Base-by-base conservation (phyloP, 805 yeast genomes). In the Yueomyces sp. region DNA sequence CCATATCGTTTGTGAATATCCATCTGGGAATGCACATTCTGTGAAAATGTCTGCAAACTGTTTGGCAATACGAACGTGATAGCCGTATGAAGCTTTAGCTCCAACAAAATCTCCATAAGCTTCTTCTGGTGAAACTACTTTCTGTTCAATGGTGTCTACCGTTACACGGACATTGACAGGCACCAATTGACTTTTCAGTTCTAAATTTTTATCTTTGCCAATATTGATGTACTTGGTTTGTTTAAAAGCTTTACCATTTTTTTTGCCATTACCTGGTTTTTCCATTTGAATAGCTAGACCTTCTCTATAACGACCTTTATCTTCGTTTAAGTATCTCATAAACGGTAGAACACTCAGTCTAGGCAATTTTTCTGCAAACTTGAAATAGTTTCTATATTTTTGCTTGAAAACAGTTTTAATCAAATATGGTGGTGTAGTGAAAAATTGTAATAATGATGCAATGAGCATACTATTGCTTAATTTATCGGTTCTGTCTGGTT, bases 91-190 rank as follows among this genome's bases (percentile, higher is more conserved):
- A 2, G 76, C 66, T 46, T 71, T 72, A 26, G 76, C 73, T 1
- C 88, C 87, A 9, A 67, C 63, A 36, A 65, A 62, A 2, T 81
- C 84, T 1, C 63, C 65, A 51, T 85, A 83, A 0, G 92, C 94
- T 41, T 73, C 78, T 8, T 65, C 51, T 5, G 92, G 85, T 1
- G 85, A 74, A 0, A 85, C 92, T 9, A 85, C 74, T 43, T 70
- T 72, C 42, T 70, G 72, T 8, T 72, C 73, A 39, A 74, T 66
- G 7, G 77, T 49, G 53, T 88, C 85, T 2, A 88, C 85, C 0
- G 94, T 85, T 7, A 88, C 95, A 50, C 94, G 68, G 12, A 81
- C 85, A 52, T 83, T 77, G 0, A 76, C 72, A 3, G 95, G 95
- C 3, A 85, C 79, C 45, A 77, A 78, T 49, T 73, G 74, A 5